A percentile compares a stretch with the other conserved stretches of the same genome.
Evolutionary conservation across 805 yeast species (phyloP).

Genomic region (Kodamaea kaohsiungensis): DNA sequence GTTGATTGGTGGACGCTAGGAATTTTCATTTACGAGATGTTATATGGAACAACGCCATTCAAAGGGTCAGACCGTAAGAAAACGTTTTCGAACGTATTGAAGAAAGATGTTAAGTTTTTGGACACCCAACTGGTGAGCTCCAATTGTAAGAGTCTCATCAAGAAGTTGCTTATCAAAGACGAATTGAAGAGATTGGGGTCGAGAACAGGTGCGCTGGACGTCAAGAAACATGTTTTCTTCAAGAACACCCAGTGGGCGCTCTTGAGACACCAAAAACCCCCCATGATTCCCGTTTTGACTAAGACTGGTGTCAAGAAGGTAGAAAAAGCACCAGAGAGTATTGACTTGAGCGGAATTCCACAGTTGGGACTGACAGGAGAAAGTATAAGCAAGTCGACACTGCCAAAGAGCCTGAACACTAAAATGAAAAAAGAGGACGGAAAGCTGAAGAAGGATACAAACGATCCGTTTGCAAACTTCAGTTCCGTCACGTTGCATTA

Average conservation of each 20-base stretch:
- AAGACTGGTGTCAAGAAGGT: slow-evolving; percentile 19
- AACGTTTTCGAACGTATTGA: slow-evolving; percentile 85
- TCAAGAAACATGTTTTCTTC: slow-evolving; percentile 88
- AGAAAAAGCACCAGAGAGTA: slow-evolving; percentile 15
- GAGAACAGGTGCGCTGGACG: slow-evolving; percentile 91
- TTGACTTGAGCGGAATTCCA: slow-evolving; percentile 10
- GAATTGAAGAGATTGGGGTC: slow-evolving; percentile 89
- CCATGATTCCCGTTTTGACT: slow-evolving; percentile 83
- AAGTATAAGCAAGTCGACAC: not conserved
- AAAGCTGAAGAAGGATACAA: slow-evolving; percentile 33
- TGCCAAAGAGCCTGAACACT: not conserved
- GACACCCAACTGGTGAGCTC: slow-evolving; percentile 69
- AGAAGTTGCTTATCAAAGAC: slow-evolving; percentile 82
- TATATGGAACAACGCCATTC: slow-evolving; percentile 94
- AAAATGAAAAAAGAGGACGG: slow-evolving; percentile 4
- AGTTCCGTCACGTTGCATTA: slow-evolving; percentile 85
- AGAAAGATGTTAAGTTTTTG: slow-evolving; percentile 78
- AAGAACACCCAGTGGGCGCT: slow-evolving; percentile 95
- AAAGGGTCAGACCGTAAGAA: slow-evolving; percentile 87
- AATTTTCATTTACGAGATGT: slow-evolving; percentile 88
- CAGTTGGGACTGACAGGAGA: slow-evolving; percentile 1
- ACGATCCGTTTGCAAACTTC: slow-evolving; percentile 83
- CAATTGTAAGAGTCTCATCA: slow-evolving; percentile 74
- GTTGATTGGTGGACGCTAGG: slow-evolving; percentile 99
- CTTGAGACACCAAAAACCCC: slow-evolving; percentile 89